Base-by-base conservation (phyloP, 1,284 basidiomycete species). In the Macrocystidia cucumis region DNA sequence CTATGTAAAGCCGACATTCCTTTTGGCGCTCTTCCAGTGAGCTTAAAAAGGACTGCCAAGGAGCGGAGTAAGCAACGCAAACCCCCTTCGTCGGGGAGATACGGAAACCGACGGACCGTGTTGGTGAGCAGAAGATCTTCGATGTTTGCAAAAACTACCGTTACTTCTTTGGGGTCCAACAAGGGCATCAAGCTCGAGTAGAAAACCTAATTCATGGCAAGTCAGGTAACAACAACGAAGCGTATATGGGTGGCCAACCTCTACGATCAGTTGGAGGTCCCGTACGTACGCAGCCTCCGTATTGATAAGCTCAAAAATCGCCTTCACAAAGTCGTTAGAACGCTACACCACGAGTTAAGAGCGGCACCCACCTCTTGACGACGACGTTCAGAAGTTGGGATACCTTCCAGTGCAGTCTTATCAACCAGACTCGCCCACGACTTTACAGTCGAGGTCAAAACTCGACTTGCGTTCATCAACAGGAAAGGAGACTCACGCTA, bases 361-460 rank as follows among this genome's bases (percentile, higher is more conserved):
- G 21, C 22, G 8, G 24, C 1, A 46, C 62, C 43, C 39, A 81
- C 81, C 66, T 96, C 92, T 57, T 97, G 93, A 27, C 91, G 70
- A 42, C 82, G 85, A 26, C 92, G 71, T 54, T 97, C 92, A 24
- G 65, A 63, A 0, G 69, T 55, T 1, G 84, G 80, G 33, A 96
- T 82, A 9, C 75, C 86, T 16, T 81, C 78, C 21, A 96, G 58
- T 0, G 86, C 87, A 23, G 77, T 75, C 43, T 78, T 78, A 46
- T 93, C 88, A 0, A 97, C 83, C 33, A 97, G 62, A 53, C 86
- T 91, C 2, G 86, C 80, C 93, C 93, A 97, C 0, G 90, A 91
- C 74, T 90, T 42, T 8, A 39, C 28, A 39, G 30, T 2, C 20
- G 16, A 32, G 16, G 27, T n/a, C 34, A 22, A 9, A 52, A 19